Evolutionary conservation across 257 asterid species (phyloP).

Genomic region (Solanum lignicaule): DNA sequence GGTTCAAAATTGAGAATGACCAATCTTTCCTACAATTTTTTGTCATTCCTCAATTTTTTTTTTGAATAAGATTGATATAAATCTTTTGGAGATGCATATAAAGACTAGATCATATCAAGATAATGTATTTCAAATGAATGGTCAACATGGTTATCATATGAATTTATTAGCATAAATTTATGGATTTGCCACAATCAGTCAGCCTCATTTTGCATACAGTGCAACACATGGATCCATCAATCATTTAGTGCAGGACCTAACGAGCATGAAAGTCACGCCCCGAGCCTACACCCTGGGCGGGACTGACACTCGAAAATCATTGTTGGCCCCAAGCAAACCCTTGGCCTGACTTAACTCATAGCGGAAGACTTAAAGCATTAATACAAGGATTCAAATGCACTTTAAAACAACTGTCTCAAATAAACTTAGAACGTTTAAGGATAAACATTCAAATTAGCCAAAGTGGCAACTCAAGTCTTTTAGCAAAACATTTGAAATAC

Average conservation of each 20-base stretch:
- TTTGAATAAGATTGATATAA: not conserved
- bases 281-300: no score
- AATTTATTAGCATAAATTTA: not conserved
- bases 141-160: not conserved
- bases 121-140: not conserved
- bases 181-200: not conserved
- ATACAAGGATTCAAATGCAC: no score
- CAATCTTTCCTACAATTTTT: not conserved
- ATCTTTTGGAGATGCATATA: not conserved
- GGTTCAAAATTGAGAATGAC: not conserved
- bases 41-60: rapidly evolving
- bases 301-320: no score
- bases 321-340: no score
- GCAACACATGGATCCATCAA: not conserved
- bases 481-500: no score
- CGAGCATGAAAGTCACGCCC: not conserved
- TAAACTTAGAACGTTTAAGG: no score
- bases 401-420: no score
- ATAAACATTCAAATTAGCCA: no score
- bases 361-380: no score
- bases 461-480: no score
- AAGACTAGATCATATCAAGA: not conserved
- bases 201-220: not conserved
- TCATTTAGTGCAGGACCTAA: not conserved
- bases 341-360: no score